Conservation (phyloP, 371 early-diverging fungal species). For the Saksenaea oblongispora region DNA sequence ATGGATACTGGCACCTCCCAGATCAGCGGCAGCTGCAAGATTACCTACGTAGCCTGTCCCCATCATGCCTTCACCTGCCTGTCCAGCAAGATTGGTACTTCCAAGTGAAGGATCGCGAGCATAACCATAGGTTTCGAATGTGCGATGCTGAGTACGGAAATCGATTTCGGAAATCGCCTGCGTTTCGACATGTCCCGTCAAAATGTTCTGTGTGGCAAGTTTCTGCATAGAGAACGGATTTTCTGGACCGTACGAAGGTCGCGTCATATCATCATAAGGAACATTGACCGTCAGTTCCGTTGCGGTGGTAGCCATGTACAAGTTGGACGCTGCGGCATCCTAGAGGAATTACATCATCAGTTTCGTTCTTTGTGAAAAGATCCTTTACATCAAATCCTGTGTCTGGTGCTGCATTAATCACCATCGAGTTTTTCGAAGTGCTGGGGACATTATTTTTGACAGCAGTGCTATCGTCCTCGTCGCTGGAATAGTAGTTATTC, state of each 20-base stretch:
- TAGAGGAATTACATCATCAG: conserved; percentile 4
- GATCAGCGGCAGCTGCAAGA: conserved; percentile 47
- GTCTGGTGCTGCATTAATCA: conserved; percentile 73
- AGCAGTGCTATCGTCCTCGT: conserved; percentile 44
- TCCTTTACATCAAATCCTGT: conserved; percentile 69
- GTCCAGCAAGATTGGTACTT: conserved; percentile 46
- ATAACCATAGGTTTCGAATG: conserved; percentile 81
- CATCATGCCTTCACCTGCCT: conserved; percentile 54
- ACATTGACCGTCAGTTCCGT: conserved; percentile 77
- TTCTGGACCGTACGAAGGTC: conserved; percentile 72
- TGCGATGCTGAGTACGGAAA: conserved; percentile 80
- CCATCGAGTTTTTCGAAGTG: conserved; percentile 10
- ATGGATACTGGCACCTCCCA: conserved; percentile 55
- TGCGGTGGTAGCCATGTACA: conserved; percentile 67
- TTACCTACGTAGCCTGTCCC: conserved; percentile 77
- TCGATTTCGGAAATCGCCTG: conserved; percentile 74
- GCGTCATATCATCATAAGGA: conserved; percentile 71
- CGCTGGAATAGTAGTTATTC: conserved; percentile 57
- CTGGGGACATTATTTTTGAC: conserved; percentile 13
- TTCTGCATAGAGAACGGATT: conserved; percentile 67
- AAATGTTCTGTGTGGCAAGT: conserved; percentile 62
- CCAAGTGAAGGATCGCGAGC: conserved; percentile 79
- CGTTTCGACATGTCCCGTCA: conserved; percentile 83
- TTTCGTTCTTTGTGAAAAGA: not conserved
- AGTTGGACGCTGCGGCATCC: conserved; percentile 29